These are phyloP conservation scores for Dentipellis sp. DNA, from an alignment of 768 basidiomycete genomes.

Conservation along the genomic window DNA sequence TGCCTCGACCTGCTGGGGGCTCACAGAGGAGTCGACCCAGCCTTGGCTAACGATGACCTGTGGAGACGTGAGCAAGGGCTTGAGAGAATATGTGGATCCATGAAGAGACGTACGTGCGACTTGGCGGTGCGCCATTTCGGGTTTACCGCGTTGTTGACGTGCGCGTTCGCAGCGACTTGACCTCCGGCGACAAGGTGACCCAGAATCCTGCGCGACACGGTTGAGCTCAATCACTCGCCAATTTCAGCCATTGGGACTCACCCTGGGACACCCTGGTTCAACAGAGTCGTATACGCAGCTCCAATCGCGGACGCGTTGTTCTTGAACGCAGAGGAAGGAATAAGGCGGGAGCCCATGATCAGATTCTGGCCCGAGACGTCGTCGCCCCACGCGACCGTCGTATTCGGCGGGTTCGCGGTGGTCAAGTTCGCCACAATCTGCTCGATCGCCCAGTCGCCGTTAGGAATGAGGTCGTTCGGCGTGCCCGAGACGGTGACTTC, in stretches of 20 bases:
- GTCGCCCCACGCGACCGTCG: conserved; percentile 4
- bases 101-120: conserved; percentile 21
- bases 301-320: neutral
- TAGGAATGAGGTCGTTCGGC: conserved; percentile 1
- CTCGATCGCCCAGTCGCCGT: conserved; percentile 5
- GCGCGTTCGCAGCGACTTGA: conserved; percentile 25
- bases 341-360: conserved; percentile 10
- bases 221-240: neutral
- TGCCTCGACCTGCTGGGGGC: neutral
- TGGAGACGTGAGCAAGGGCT: neutral
- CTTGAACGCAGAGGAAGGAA: conserved; percentile 3
- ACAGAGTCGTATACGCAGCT: conserved; percentile 2
- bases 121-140: conserved; percentile 30
- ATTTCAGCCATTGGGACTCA: too few species aligned
- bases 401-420: neutral
- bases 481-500: neutral
- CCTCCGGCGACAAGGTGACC: conserved; percentile 13
- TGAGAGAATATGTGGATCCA: too few species aligned
- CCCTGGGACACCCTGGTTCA: conserved; percentile 1
- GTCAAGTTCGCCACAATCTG: conserved; percentile 5
- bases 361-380: conserved; percentile 5
- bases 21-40: neutral
- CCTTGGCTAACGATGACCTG: neutral
- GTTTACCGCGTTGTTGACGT: conserved; percentile 23
- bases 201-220: too few species aligned